A percentile compares a stretch with the other conserved stretches of the same genome.
These are phyloP conservation scores for Ophiostoma perfectum DNA, from an alignment of 2,329 filamentous ascomycete genomes.

Conservation along the genomic window DNA sequence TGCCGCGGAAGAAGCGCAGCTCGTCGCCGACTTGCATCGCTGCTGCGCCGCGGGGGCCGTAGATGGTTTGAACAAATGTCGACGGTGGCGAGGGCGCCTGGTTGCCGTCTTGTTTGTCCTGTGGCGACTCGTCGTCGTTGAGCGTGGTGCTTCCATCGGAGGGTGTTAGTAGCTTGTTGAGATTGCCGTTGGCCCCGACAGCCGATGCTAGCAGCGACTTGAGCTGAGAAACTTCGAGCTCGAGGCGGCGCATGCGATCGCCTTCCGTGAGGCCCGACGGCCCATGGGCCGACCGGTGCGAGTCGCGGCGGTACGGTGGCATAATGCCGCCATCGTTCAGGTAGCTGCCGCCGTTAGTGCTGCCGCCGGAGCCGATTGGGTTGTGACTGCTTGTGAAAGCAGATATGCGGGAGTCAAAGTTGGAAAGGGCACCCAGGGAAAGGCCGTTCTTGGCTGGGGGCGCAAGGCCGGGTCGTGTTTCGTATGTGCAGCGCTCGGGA, in stretches of 20 bases:
- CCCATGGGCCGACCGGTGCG: conserved; percentile 22
- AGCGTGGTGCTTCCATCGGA: conserved; percentile 29
- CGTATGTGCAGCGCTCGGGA: conserved; percentile 55
- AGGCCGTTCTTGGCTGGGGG: conserved; percentile 44
- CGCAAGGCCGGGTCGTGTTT: conserved; percentile 42
- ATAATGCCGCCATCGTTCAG: conserved; percentile 30
- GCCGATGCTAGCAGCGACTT: conserved; percentile 42
- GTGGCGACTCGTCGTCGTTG: conserved; percentile 27
- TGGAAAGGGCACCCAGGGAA: conserved; percentile 39
- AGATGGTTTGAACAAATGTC: conserved; percentile 31
- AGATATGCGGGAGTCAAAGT: conserved; percentile 41
- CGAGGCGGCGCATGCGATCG: conserved; percentile 54
- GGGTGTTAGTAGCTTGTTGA: conserved; percentile 21
- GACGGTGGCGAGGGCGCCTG: conserved; percentile 26
- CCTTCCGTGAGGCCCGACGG: conserved; percentile 37
- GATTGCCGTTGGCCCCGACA: conserved; percentile 12
- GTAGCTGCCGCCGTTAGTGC: conserved; percentile 15
- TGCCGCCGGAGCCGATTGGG: conserved; percentile 12
- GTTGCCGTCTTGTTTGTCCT: conserved; percentile 24
- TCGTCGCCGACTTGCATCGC: conserved; percentile 37
- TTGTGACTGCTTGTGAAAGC: conserved; percentile 35
- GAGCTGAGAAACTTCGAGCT: conserved; percentile 54
- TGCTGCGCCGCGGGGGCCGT: conserved; percentile 39
- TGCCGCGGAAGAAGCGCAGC: conserved; percentile 53
- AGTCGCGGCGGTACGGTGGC: conserved; percentile 36